Evolutionary conservation across 768 basidiomycete genomes (phyloP).

Genomic region (Calocybe indica): DNA sequence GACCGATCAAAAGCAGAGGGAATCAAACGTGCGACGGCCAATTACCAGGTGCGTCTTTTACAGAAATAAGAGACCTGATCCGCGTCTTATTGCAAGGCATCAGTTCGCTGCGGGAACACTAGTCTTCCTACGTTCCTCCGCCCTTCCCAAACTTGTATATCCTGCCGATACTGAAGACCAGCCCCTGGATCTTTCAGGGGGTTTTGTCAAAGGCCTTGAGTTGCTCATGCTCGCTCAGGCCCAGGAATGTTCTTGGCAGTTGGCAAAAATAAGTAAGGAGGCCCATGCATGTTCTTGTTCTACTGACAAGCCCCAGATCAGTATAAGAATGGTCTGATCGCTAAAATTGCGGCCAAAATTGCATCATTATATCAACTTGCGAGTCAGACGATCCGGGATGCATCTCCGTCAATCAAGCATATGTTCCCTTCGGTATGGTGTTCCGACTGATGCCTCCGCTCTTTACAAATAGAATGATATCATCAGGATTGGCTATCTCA

Average conservation of each 20-base stretch:
- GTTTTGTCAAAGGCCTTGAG: slow-evolving; percentile 60
- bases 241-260: slow-evolving; percentile 96
- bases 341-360: slow-evolving; percentile 75
- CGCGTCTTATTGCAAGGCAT: background rate
- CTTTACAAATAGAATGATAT: background rate
- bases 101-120: slow-evolving; percentile 70
- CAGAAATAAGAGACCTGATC: background rate
- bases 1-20: slow-evolving; percentile 73
- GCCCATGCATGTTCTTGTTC: slow-evolving; percentile 1
- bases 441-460: background rate
- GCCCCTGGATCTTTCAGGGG: slow-evolving; percentile 60
- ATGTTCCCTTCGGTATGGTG: slow-evolving; percentile 48
- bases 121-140: slow-evolving; percentile 50
- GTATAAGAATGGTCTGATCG: slow-evolving; percentile 77
- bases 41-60: slow-evolving; percentile 54
- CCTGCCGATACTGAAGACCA: slow-evolving; percentile 44
- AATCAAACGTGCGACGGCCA: slow-evolving; percentile 68
- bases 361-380: slow-evolving; percentile 61
- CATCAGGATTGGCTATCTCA: slow-evolving; percentile 73
- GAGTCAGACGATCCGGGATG: slow-evolving; percentile 34
- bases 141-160: slow-evolving; percentile 44
- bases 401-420: slow-evolving; percentile 36
- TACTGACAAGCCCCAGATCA: slow-evolving; percentile 33
- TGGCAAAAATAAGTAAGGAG: slow-evolving; percentile 70
- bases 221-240: slow-evolving; percentile 87